A percentile compares a stretch with the other conserved stretches of the same genome.
These are phyloP conservation scores for Astragalus glycyphyllos DNA, from an alignment of 306 rosid species.

Conservation along the genomic window DNA sequence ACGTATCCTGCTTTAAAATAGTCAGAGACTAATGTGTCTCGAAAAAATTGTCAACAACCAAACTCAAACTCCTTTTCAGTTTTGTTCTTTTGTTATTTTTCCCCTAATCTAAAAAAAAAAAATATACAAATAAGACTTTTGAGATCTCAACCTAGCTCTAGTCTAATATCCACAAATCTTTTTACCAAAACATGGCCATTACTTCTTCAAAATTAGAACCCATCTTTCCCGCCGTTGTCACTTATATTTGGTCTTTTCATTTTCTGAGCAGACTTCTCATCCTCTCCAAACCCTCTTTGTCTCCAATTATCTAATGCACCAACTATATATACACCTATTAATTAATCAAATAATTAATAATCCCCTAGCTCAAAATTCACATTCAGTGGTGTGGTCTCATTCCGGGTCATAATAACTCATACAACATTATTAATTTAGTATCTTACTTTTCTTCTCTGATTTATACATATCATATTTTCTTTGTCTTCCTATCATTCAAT, in stretches of 20 bases:
- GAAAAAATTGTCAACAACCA: no score
- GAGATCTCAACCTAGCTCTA: neutral
- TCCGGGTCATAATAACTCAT: constrained; percentile 31
- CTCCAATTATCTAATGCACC: constrained; percentile 42
- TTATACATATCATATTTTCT: constrained; percentile 23
- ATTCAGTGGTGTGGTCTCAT: constrained; percentile 32
- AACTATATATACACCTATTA: neutral
- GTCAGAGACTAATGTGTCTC: no score
- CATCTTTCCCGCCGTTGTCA: constrained; percentile 39
- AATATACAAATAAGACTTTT: neutral
- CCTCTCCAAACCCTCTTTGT: constrained; percentile 34
- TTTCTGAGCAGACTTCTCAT: constrained; percentile 31
- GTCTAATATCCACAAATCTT: constrained; percentile 57
- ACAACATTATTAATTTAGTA: constrained; percentile 1
- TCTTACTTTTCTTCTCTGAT: constrained; percentile 16
- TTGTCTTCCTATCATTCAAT: constrained; percentile 39
- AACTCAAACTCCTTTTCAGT: no score
- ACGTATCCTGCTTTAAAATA: no score
- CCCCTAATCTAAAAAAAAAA: no score
- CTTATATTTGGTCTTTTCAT: constrained; percentile 39
- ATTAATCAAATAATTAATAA: constrained; percentile 1
- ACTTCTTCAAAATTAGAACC: constrained; percentile 62
- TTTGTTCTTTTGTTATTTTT: no score
- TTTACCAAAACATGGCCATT: constrained; percentile 54
- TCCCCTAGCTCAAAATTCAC: constrained; percentile 29